Percentiles rank a stretch among this genome's conserved stretches.
Conservation (phyloP, 306 rosid genomes). For the Sophora flavescens region DNA sequence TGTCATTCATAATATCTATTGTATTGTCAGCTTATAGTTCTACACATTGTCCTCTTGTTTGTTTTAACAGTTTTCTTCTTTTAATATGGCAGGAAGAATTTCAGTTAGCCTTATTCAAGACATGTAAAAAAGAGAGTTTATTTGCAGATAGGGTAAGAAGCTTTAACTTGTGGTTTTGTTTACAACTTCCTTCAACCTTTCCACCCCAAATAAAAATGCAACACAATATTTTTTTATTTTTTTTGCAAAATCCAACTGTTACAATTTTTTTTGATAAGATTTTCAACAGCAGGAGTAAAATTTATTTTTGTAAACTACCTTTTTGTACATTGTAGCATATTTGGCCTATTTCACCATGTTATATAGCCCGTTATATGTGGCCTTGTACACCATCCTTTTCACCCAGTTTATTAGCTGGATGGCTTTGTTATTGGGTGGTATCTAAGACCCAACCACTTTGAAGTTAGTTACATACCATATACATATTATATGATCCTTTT, state of each 20-base stretch:
- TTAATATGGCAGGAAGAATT: slow-evolving; percentile 74
- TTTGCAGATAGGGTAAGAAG: slow-evolving; percentile 82
- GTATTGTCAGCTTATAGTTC: neutral
- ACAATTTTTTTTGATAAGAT: neutral
- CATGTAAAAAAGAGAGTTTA: slow-evolving; percentile 78
- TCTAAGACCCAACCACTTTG: neutral
- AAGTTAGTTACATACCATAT: slow-evolving; percentile 2
- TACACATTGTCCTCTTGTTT: neutral
- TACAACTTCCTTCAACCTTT: slow-evolving; percentile 5
- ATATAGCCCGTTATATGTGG: neutral
- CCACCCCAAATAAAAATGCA: neutral
- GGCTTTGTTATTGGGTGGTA: neutral
- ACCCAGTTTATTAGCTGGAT: slow-evolving; percentile 11
- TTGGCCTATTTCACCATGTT: neutral
- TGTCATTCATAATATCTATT: neutral
- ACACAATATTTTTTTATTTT: neutral
- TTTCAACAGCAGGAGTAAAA: neutral
- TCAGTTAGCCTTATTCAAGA: slow-evolving; percentile 82
- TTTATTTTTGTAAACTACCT: neutral
- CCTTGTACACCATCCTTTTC: neutral
- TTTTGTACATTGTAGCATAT: neutral
- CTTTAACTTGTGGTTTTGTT: slow-evolving; percentile 5
- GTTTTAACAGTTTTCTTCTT: neutral
- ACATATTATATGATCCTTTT: slow-evolving; percentile 11
- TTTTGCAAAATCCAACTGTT: neutral